Percentiles rank a stretch among this genome's conserved stretches.
Conservation (phyloP, 768 basidiomycete genomes). For the Suillus lakei region DNA sequence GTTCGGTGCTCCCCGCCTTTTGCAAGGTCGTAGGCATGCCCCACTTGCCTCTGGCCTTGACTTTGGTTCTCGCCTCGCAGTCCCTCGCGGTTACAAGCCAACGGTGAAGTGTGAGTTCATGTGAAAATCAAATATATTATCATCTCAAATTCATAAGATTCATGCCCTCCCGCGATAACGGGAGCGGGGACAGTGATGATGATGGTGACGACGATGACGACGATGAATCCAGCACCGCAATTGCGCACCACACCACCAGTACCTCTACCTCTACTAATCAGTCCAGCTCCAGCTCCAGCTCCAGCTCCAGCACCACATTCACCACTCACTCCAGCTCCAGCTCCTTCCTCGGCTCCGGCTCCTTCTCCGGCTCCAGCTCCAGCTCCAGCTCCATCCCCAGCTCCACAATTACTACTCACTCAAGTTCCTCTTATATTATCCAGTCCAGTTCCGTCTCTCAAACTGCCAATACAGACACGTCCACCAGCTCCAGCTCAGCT, state of each 20-base stretch:
- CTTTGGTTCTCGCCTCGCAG: constrained; percentile 9
- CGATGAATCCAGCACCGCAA: constrained; percentile 1
- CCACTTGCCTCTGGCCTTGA: constrained; percentile 4
- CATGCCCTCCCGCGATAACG: background rate
- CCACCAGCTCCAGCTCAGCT: constrained; percentile 5
- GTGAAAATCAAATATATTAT: background rate
- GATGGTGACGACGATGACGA: background rate
- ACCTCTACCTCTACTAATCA: background rate
- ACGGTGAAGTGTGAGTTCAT: constrained; percentile 5
- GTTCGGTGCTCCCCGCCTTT: background rate
- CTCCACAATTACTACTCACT: background rate
- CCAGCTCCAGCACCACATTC: background rate
- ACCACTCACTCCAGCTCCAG: background rate
- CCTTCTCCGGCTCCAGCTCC: background rate
- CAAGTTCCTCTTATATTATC: background rate
- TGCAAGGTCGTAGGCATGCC: constrained; percentile 2
- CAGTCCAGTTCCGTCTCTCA: constrained; percentile 2
- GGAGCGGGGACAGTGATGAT: background rate
- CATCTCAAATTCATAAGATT: constrained; percentile 2
- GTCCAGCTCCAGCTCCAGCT: too few species aligned
- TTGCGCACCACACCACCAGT: background rate
- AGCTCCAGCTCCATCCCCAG: background rate
- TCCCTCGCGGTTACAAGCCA: background rate
- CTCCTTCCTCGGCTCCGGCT: background rate
- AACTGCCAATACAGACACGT: background rate